Evolutionary conservation across 495 filamentous ascomycete genomes (phyloP).

Genomic region (Neurospora sp.): DNA sequence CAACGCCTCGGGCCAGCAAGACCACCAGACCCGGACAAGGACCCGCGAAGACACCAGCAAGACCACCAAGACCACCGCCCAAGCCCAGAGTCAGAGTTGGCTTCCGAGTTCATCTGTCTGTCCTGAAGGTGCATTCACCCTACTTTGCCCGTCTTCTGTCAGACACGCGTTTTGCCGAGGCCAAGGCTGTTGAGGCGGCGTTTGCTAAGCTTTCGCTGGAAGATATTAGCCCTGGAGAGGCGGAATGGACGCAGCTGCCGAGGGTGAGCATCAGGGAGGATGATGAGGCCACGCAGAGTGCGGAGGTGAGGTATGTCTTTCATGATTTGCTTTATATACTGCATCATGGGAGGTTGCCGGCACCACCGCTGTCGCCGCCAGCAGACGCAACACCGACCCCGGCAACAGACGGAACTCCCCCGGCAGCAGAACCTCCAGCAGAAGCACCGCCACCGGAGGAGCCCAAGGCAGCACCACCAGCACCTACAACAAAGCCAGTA

Average conservation of each 20-base stretch:
- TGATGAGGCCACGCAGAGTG: conserved; percentile 45
- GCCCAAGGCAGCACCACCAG: too few species aligned
- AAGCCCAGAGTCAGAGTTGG: conserved; percentile 24
- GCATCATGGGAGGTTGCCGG: conserved; percentile 22
- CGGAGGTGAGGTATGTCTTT: conserved; percentile 37
- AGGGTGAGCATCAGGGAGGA: conserved; percentile 46
- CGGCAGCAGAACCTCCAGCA: too few species aligned
- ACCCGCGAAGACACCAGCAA: conserved; percentile 14
- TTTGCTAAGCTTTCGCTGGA: conserved; percentile 30
- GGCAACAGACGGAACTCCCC: too few species aligned
- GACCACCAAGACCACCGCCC: conserved; percentile 11
- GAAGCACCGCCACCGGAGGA: too few species aligned
- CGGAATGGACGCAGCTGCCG: conserved; percentile 40
- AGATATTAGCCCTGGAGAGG: conserved; percentile 33
- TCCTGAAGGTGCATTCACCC: conserved; percentile 38
- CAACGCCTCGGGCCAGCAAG: conserved; percentile 6
- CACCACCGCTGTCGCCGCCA: not conserved
- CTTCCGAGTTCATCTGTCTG: conserved; percentile 28
- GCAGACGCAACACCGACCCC: too few species aligned
- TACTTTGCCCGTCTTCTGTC: conserved; percentile 51
- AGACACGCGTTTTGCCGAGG: conserved; percentile 41
- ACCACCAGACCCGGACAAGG: not conserved
- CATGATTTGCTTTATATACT: conserved; percentile 48
- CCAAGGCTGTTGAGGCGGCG: conserved; percentile 30
- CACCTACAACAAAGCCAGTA: too few species aligned